Evolutionary conservation across 768 basidiomycete species (phyloP).

Genomic region (Xerocomellus dryophilus): DNA sequence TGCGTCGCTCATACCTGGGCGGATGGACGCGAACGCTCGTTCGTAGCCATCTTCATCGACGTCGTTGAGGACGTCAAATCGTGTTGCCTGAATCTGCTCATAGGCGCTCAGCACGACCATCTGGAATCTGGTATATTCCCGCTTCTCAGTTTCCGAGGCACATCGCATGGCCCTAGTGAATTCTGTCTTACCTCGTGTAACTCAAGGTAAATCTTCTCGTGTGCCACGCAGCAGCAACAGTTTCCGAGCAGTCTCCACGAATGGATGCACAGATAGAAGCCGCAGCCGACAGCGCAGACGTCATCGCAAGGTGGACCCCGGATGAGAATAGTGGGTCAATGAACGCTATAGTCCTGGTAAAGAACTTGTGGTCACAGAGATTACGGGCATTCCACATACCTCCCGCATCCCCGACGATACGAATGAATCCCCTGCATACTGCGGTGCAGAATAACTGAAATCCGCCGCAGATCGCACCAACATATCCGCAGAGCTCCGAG

Average conservation of each 20-base stretch:
- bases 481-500: background rate
- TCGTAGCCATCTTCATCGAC: too few species aligned
- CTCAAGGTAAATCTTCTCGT: slow-evolving; percentile 44
- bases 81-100: background rate
- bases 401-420: slow-evolving; percentile 67
- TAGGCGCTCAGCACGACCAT: slow-evolving; percentile 42
- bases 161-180: background rate
- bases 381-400: slow-evolving; percentile 34
- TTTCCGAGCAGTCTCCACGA: slow-evolving; percentile 44
- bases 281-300: slow-evolving; percentile 46
- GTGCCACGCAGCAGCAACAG: slow-evolving; percentile 41
- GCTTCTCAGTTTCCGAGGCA: background rate
- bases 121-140: slow-evolving; percentile 28
- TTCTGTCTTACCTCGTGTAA: slow-evolving; percentile 41
- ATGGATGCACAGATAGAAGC: slow-evolving; percentile 47
- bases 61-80: too few species aligned
- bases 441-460: slow-evolving; percentile 61
- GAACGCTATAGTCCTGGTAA: slow-evolving; percentile 38
- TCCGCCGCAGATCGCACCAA: slow-evolving; percentile 53
- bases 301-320: slow-evolving; percentile 52
- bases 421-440: slow-evolving; percentile 53
- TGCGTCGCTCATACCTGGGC: too few species aligned
- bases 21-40: slow-evolving; percentile 3
- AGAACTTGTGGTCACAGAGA: background rate
- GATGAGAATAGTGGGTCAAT: slow-evolving; percentile 67